phyloP scores from a whole-genome alignment of 306 rosid species.

The Purshia tridentata region DNA sequence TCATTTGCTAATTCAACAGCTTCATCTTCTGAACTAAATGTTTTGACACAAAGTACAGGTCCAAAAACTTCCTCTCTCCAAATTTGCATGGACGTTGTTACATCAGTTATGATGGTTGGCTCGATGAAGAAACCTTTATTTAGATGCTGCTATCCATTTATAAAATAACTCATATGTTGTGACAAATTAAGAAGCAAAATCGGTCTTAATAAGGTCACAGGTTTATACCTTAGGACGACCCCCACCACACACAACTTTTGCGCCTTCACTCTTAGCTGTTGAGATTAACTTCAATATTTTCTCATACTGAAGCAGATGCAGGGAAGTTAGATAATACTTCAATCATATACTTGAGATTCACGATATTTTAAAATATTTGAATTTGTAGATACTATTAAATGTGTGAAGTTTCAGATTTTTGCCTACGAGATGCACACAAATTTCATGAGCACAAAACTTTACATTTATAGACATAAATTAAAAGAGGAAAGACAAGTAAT shows the following conservation, averaged over 20 bases:
- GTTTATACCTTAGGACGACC: conserved; percentile 82
- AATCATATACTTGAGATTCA: conserved; percentile 18
- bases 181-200: conserved; percentile 14
- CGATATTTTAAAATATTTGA: not conserved
- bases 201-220: not conserved
- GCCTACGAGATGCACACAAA: not conserved
- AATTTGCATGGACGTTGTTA: conserved; percentile 89
- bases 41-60: conserved; percentile 93
- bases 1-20: conserved; percentile 90
- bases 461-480: not conserved
- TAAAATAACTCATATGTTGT: conserved; percentile 1
- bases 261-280: conserved; percentile 90
- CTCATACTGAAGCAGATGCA: conserved; percentile 65
- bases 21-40: conserved; percentile 86
- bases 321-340: conserved; percentile 36
- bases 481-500: not conserved
- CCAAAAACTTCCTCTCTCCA: conserved; percentile 98
- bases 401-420: conserved; percentile 1
- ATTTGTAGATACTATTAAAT: conserved; percentile 9
- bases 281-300: conserved; percentile 75
- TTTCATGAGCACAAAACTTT: not conserved
- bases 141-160: conserved; percentile 66
- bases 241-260: conserved; percentile 82
- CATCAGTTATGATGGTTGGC: conserved; percentile 76
- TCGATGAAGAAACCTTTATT: conserved; percentile 79